Base-by-base conservation (phyloP, 805 yeast genomes). In the Tetrapisispora namnaoensis region DNA sequence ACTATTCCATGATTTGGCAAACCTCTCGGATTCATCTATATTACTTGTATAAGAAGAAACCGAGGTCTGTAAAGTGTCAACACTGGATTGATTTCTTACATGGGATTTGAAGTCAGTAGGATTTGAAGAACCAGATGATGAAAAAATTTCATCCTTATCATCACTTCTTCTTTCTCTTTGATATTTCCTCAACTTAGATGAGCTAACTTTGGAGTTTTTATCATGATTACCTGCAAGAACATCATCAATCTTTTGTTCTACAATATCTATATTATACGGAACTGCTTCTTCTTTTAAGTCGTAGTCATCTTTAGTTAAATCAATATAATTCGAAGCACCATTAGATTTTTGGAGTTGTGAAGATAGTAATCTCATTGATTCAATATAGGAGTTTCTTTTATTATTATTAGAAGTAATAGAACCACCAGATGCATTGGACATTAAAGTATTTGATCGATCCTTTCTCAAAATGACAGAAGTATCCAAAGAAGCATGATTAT, bases 1-100 rank as follows among this genome's bases (percentile, higher is more conserved):
- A 4, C 67, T 63, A 44, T 65, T 65, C 69, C 69, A 65, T 6
- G 69, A 65, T 48, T 63, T 62, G 5, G 64, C 66, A 53, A 62
- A 62, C 30, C 67, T 55, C 46, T 63, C 64, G 1, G 62, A 61
- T 21, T 65, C 69, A 45, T 59, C 66, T 20, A 65, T 62, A 50
- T 60, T 61, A 37, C 60, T 58, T 4, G 60, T 65, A 54, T 61
- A 54, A 8, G 69, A 63, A 30, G 64, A 59, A 7, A 65, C 62
- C 1, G 68, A 63, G 1, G 69, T 65, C 4, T 61, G 51, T 60
- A 62, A 60, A 4, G 69, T 62, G 27, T 65, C 69, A 30, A 57
- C 44, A 45, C 68, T 63, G 30, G 56, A 52, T 14, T 57, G 55
- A 35, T 58, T 60, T 43, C 54, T 61, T 8, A 55, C 50, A 44